phyloP scores from a whole-genome alignment of 176 grass and related monocot genomes.

The Raddia guianensis region DNA sequence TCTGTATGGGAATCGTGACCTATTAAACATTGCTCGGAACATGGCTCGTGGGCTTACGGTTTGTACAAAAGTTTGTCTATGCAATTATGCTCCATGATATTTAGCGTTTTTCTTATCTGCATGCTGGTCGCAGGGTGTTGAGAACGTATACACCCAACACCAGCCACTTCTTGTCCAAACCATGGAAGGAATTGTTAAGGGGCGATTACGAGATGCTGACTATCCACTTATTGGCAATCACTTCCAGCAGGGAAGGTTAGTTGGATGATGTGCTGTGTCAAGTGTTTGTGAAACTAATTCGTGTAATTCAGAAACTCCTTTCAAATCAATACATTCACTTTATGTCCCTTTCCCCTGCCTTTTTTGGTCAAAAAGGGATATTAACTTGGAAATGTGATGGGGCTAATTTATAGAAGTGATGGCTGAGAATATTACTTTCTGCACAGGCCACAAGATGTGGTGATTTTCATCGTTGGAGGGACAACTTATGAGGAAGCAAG shows the following conservation, averaged over 20 bases:
- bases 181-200: conserved; percentile 95
- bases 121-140: conserved; percentile 75
- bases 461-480: conserved; percentile 95
- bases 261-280: not conserved
- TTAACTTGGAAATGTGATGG: conserved; percentile 13
- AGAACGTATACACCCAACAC: conserved; percentile 98
- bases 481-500: conserved; percentile 95
- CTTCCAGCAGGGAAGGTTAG: conserved; percentile 94
- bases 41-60: conserved; percentile 99
- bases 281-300: conserved; percentile 33
- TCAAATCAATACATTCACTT: conserved; percentile 7
- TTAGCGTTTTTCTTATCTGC: conserved; percentile 22
- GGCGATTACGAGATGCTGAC: conserved; percentile 82
- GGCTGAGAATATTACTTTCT: conserved; percentile 18
- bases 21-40: conserved; percentile 98
- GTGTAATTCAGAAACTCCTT: not conserved
- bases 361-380: not conserved
- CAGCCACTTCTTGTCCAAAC: conserved; percentile 95
- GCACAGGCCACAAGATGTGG: conserved; percentile 93
- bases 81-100: conserved; percentile 28
- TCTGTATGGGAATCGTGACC: conserved; percentile 88
- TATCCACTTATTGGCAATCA: conserved; percentile 96
- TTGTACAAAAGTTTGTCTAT: conserved; percentile 35
- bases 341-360: not conserved
- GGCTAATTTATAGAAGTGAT: conserved; percentile 28